Base-by-base conservation (phyloP, 2,329 filamentous ascomycete genomes). In the Cyphellophora attinorum region DNA sequence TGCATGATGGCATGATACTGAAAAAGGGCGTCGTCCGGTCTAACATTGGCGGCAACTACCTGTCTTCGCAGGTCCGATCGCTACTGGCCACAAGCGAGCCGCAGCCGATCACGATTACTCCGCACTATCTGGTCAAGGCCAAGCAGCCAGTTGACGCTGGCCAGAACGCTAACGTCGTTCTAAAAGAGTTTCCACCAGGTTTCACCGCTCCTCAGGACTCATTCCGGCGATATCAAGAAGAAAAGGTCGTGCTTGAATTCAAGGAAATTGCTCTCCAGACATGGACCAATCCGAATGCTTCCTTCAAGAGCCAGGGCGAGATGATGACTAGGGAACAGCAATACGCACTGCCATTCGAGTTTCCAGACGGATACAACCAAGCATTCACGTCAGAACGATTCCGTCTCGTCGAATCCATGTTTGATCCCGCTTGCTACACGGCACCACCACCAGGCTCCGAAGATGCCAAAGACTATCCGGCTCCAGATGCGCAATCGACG, bases 181-280 rank as follows among this genome's bases (percentile, higher is more conserved):
- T 79, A 84, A 58, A 79, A 76, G 49, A 74, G 74, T 25, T 93
- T 85, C 55, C 69, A 53, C 68, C 69, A 56, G 51, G 72, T 50
- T 65, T 80, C 42, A 59, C 63, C 19, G 63, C 70, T 2, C 74
- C 72, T 1, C 63, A 67, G 48, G 70, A 75, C 17, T 86, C 83
- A 2, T 96, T 88, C 72, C 78, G 81, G 40, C 67, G 70, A 12
- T 79, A 89, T 46, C 80, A 96, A 60, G 88, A 98, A 65, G 91
- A 96, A 58, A 83, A 89, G 34, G 80, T 94, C 27, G 65, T 98
- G 38, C 86, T 85, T 23, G 86, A 95, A 57, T 98, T 93, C 74
- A 98, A 98, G 65, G 93, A 98, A 63, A 93, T 83, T 12, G 85
- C 95, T 11, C 86, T 96, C 17, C 86, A 95, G 61, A 78, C 89